phyloP scores from a whole-genome alignment of 192 early-diverging fungal genomes.

The Mortierella claussenii region DNA sequence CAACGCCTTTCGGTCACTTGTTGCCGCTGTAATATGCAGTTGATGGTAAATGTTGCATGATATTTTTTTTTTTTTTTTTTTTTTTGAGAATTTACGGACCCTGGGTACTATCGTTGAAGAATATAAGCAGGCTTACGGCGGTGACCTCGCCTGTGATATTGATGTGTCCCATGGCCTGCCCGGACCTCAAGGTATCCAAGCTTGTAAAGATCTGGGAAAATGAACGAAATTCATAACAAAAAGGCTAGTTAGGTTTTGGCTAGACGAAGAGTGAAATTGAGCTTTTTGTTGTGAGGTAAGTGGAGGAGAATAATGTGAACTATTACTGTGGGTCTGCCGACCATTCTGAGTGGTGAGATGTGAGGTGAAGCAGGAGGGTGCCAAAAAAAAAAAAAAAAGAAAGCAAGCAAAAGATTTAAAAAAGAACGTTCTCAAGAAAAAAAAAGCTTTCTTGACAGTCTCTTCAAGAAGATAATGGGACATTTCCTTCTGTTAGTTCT shows the following conservation, averaged over 20 bases:
- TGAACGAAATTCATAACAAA: no score
- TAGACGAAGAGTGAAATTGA: background rate
- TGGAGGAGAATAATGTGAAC: background rate
- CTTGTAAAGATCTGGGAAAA: background rate
- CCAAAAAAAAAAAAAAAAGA: background rate
- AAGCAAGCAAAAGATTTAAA: no score
- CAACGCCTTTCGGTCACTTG: no score
- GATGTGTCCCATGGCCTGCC: background rate
- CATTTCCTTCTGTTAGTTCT: constrained; percentile 47
- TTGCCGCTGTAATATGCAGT: background rate
- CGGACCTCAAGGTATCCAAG: background rate
- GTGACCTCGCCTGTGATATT: background rate
- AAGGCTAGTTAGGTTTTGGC: no score
- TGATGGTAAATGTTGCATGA: background rate
- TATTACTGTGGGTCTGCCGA: constrained; percentile 65
- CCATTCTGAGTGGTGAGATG: constrained; percentile 71
- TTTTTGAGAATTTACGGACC: background rate
- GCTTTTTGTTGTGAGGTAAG: background rate
- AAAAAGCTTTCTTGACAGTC: no score
- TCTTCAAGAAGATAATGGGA: background rate
- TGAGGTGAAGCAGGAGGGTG: constrained; percentile 31
- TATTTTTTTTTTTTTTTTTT: background rate
- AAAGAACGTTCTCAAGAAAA: no score
- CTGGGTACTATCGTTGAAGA: background rate
- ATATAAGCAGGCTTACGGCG: background rate